A percentile compares a stretch with the other conserved stretches of the same genome.
Conservation (phyloP, 2,329 filamentous ascomycete species). For the Zymoseptoria pseudotritici region DNA sequence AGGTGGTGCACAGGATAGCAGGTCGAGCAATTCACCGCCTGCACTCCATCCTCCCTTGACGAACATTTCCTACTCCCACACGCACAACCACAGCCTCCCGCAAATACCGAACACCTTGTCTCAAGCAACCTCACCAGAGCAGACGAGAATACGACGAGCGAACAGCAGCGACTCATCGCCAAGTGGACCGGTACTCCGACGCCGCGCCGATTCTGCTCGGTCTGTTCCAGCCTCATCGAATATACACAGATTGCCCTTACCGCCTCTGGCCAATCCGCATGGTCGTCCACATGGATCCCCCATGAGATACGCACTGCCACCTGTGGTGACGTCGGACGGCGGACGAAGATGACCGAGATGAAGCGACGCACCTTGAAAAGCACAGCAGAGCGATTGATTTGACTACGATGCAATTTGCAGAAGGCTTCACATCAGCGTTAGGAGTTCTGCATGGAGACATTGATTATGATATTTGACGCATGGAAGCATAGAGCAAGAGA, state of each 20-base stretch:
- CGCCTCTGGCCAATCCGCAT: conserved; percentile 23
- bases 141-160: conserved; percentile 21
- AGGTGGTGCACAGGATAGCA: conserved; percentile 12
- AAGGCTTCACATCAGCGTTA: too few relatives aligned
- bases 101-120: conserved; percentile 22
- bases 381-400: background rate
- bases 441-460: background rate
- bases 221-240: conserved; percentile 17
- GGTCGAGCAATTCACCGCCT: conserved; percentile 23
- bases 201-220: conserved; percentile 27
- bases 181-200: conserved; percentile 15
- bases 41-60: conserved; percentile 7
- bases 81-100: conserved; percentile 29
- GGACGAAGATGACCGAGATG: conserved; percentile 11
- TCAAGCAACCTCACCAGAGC: conserved; percentile 23
- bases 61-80: conserved; percentile 20
- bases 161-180: conserved; percentile 21
- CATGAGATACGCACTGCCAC: conserved; percentile 23
- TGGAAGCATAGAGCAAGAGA: background rate
- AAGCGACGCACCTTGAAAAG: background rate
- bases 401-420: too few relatives aligned
- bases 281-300: conserved; percentile 11
- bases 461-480: background rate
- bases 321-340: conserved; percentile 24
- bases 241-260: conserved; percentile 17